Conservation (phyloP, 2,329 filamentous ascomycete species). For the Beauveria australis region DNA sequence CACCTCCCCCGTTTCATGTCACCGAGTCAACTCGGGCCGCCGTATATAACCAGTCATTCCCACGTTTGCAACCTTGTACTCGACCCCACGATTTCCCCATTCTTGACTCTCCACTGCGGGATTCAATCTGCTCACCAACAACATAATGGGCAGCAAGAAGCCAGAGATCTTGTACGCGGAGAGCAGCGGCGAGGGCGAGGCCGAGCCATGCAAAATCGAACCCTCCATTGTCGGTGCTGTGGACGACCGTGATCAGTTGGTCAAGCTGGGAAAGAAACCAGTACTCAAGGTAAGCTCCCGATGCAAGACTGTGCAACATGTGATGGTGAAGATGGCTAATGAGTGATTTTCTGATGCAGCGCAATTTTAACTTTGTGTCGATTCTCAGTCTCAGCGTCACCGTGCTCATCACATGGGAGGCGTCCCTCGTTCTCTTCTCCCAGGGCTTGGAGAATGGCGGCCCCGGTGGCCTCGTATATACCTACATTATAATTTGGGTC, state of each 20-base stretch:
- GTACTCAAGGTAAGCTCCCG: neutral
- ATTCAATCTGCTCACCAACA: neutral
- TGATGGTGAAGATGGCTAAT: neutral
- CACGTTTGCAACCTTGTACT: neutral
- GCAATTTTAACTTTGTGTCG: conserved; percentile 35
- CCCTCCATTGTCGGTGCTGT: neutral
- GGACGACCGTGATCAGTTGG: conserved; percentile 6
- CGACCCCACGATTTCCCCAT: neutral
- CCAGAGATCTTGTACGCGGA: neutral
- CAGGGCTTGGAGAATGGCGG: conserved; percentile 34
- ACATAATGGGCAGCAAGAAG: neutral
- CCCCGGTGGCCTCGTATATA: conserved; percentile 41
- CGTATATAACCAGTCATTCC: neutral
- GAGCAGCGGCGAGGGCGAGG: neutral
- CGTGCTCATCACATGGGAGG: conserved; percentile 41
- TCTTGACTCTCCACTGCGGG: neutral
- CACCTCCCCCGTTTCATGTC: neutral
- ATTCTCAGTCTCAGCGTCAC: conserved; percentile 39
- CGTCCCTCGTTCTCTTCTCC: conserved; percentile 19
- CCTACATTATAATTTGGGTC: conserved; percentile 35
- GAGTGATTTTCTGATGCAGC: conserved; percentile 14
- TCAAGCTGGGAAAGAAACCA: conserved; percentile 8
- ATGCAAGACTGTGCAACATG: neutral
- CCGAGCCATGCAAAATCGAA: neutral
- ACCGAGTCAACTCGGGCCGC: neutral